phyloP scores from a whole-genome alignment of 2,329 filamentous ascomycete species.

The Macrophomina phaseolina region DNA sequence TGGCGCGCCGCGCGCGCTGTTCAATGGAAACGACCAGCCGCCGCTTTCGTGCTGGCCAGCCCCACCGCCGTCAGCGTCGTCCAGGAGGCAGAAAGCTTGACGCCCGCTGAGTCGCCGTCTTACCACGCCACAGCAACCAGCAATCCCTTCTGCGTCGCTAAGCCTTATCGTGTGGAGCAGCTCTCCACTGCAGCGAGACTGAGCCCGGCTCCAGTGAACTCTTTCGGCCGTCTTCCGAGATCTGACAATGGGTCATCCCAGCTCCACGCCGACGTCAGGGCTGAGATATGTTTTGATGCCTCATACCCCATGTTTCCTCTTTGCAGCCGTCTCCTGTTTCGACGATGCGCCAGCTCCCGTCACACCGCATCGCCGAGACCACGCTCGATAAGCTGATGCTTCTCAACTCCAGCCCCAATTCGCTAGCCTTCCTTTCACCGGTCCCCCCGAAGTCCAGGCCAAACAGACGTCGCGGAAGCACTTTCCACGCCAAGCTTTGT shows the following conservation, averaged over 20 bases:
- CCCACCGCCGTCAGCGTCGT: neutral
- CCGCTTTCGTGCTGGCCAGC: neutral
- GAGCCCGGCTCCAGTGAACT: neutral
- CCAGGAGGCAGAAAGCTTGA: neutral
- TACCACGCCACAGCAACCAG: conserved; percentile 4
- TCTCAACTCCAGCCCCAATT: neutral
- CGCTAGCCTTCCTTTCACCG: conserved; percentile 8
- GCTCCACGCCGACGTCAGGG: conserved; percentile 8
- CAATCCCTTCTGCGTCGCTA: neutral
- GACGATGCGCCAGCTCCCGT: neutral
- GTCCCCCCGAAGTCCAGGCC: neutral
- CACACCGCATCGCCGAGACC: neutral
- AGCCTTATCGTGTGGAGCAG: conserved; percentile 18
- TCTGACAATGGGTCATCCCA: conserved; percentile 1
- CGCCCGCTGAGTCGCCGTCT: neutral
- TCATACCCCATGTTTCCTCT: neutral
- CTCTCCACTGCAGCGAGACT: conserved; percentile 1
- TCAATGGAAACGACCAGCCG: neutral
- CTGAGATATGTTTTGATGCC: conserved; percentile 8
- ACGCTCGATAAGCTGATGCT: conserved; percentile 18
- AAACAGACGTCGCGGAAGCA: neutral
- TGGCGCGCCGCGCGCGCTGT: neutral
- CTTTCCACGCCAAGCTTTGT: conserved; percentile 5
- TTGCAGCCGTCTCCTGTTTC: neutral
- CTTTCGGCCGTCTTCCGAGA: conserved; percentile 14